These are phyloP conservation scores for Tulasnella sp. DNA, from an alignment of 768 basidiomycete species.

Conservation along the genomic window DNA sequence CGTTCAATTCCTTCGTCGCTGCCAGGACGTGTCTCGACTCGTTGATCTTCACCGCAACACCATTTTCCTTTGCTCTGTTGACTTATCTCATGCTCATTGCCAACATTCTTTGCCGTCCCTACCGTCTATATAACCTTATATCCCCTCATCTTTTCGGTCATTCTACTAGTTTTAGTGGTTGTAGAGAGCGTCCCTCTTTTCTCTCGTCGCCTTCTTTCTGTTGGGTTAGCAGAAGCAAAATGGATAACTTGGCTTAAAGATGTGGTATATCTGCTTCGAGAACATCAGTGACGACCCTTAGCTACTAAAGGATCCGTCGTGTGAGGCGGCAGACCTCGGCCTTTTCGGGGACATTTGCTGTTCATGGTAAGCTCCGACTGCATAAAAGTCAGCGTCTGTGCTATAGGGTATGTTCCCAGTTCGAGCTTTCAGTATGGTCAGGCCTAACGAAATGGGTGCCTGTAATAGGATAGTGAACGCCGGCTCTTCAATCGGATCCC, in stretches of 20 bases:
- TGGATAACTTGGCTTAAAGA: background rate
- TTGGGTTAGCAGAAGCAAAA: background rate
- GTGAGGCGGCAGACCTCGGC: no score
- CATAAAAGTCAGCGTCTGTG: no score
- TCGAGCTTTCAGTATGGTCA: no score
- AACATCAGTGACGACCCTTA: no score
- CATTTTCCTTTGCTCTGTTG: background rate
- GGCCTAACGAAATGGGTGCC: no score
- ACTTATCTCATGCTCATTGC: background rate
- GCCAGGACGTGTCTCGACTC: background rate
- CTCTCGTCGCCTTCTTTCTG: background rate
- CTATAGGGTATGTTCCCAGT: no score
- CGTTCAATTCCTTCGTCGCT: background rate
- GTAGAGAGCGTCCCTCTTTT: background rate
- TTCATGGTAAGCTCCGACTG: no score
- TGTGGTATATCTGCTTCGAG: background rate
- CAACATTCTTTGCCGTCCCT: background rate
- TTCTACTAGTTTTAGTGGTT: background rate
- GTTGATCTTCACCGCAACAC: background rate
- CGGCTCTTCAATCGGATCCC: no score
- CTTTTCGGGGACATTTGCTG: no score
- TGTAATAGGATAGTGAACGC: no score
- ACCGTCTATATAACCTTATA: background rate
- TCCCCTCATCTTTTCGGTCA: background rate
- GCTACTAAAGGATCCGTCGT: no score